Conservation (phyloP, 2,329 filamentous ascomycete genomes). For the Calonectria honghensis region DNA sequence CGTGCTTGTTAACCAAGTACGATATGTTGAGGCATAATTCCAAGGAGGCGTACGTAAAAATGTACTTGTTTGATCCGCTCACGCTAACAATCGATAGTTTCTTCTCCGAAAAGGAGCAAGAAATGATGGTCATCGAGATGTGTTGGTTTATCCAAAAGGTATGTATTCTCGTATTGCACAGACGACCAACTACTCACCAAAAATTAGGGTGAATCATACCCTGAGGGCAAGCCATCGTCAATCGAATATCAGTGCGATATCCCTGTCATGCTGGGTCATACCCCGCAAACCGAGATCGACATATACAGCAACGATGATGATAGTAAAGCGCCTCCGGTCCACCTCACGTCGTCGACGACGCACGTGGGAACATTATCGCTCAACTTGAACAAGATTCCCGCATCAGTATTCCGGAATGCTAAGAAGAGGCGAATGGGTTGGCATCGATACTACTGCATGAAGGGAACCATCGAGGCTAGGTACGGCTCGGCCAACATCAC, state of each 20-base stretch:
- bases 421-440: conserved; percentile 59
- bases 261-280: conserved; percentile 59
- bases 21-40: conserved; percentile 61
- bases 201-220: conserved; percentile 61
- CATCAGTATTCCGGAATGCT: conserved; percentile 56
- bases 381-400: conserved; percentile 60
- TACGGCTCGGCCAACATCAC: conserved; percentile 64
- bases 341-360: conserved; percentile 56
- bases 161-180: conserved; percentile 11
- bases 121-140: conserved; percentile 61
- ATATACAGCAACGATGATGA: conserved; percentile 61
- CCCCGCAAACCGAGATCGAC: conserved; percentile 62
- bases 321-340: conserved; percentile 57
- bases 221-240: conserved; percentile 59
- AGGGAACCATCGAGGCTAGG: conserved; percentile 61
- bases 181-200: conserved; percentile 28
- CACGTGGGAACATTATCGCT: conserved; percentile 60
- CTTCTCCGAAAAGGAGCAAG: conserved; percentile 62
- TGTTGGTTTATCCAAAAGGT: conserved; percentile 64
- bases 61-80: neutral
- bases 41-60: conserved; percentile 59
- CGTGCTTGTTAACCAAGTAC: conserved; percentile 60
- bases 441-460: conserved; percentile 62
- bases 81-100: conserved; percentile 55
- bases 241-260: conserved; percentile 64